Evolutionary conservation across 2,329 filamentous ascomycete genomes (phyloP).

Genomic region (Capronia coronata): DNA sequence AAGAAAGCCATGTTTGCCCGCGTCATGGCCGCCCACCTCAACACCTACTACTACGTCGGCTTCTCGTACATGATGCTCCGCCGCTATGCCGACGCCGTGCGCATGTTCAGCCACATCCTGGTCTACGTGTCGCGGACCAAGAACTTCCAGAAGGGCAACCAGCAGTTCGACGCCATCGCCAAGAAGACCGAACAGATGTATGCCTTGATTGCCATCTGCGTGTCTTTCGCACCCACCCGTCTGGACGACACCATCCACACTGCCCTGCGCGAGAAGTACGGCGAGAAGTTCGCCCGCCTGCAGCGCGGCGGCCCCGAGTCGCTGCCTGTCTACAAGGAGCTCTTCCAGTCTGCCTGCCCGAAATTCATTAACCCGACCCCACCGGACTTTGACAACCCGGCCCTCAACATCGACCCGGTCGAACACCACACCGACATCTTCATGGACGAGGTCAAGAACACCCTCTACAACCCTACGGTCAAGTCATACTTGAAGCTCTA

Average conservation of each 20-base stretch:
- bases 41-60: slow-evolving; percentile 99
- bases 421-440: slow-evolving; percentile 97
- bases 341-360: slow-evolving; percentile 95
- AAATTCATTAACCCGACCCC: slow-evolving; percentile 98
- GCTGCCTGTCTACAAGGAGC: slow-evolving; percentile 93
- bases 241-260: slow-evolving; percentile 99
- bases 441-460: slow-evolving; percentile 99
- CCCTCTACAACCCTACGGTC: slow-evolving; percentile 90
- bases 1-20: slow-evolving; percentile 99
- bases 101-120: slow-evolving; percentile 99
- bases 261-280: slow-evolving; percentile 96
- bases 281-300: slow-evolving; percentile 93
- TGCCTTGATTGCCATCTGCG: slow-evolving; percentile 95
- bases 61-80: slow-evolving; percentile 99
- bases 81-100: slow-evolving; percentile 96
- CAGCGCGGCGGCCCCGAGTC: slow-evolving; percentile 94
- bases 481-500: slow-evolving; percentile 98
- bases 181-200: slow-evolving; percentile 99
- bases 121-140: slow-evolving; percentile 98
- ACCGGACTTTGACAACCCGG: slow-evolving; percentile 94
- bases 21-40: slow-evolving; percentile 99
- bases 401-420: slow-evolving; percentile 90
- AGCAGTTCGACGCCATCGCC: slow-evolving; percentile 91
- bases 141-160: slow-evolving; percentile 98
- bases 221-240: slow-evolving; percentile 93